Base-by-base conservation (phyloP, 108 stramenopile genomes). In the Skeletonema potamos region DNA sequence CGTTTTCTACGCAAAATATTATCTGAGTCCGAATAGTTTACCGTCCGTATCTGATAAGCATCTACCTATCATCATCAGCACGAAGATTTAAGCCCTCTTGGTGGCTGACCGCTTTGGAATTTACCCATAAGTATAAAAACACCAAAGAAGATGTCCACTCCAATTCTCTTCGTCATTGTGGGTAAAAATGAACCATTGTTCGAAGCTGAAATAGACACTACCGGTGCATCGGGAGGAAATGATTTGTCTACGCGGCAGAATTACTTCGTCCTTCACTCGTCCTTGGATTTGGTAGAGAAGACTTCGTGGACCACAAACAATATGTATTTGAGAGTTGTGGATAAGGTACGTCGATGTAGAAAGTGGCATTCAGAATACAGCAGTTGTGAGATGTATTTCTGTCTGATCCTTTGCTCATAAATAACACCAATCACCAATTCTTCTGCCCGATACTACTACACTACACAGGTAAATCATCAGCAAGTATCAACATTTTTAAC, bases 261-360 rank as follows among this genome's bases (percentile, higher is more conserved):
- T 77, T 96, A 96, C 58, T 97, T 97, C 70, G 94, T 97, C 9
- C 64, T 96, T 8, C 97, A 97, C 81, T 95, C 95, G 3, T 85
- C 95, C 7, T 66, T 97, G 46, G 97, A 97, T 81, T 82, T 96
- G 73, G 95, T 97, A n/a, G 96, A 97, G 30, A 87, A 89, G 41
- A 88, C 82, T 26, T 83, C 85, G 44, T 95, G 88, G 90, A 86
- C 93, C 5, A 92, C 95, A 4, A 88, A 84, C 54, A 86, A 74
- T 79, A 96, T 94, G 93, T 95, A 96, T 80, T 83, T 97, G 36
- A 87, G 82, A 72, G 84, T 93, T 17, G 91, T 97, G 17, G 97
- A 97, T 61, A 95, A 95, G 85, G 91, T 89, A 68, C 9, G 39
- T 37, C n/a, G 7, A n/a, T 34, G 29, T n/a, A n/a, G n/a, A n/a